Base-by-base conservation (phyloP, 805 yeast genomes). In the Yarrowia sp. region DNA sequence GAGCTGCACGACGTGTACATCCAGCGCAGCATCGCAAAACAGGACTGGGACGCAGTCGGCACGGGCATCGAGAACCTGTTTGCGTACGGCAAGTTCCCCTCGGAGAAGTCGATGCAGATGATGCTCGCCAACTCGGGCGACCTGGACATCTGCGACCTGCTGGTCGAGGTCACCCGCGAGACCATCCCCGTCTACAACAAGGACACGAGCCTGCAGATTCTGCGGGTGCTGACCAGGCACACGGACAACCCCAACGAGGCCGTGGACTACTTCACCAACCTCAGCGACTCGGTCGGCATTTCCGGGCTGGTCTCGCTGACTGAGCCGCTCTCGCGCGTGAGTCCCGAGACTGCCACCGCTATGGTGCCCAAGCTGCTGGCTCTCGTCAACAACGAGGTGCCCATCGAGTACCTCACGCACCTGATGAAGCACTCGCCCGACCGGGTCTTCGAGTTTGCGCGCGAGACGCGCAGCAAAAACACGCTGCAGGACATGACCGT, bases 41-140 rank as follows among this genome's bases (percentile, higher is more conserved):
- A 51, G 16, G 22, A 24, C 13, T 51, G 58, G 58, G 58, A 51
- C 24, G 7, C 18, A 6, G 58, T 51, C 2, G 58, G 42, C 4
- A 13, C 31, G 8, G 58, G 58, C 2, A 51, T 51, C 16, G 58
- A 51, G n/a, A 51, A 51, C 18, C 58, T 51, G 24, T 51, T n/a
- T 6, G 10, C 58, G 2, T 55, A 55, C 16, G 61, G 61, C 8
- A 7, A 19, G 29, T 55, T 55, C 47, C 61, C 61, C 22, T 14
- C 12, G 27, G 29, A 16, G 4, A 27, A 18, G 29, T 27, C 61
- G 27, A 55, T 55, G 61, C 10, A 14, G 21, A n/a, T 27, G 47
- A 38, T 55, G 10, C 29, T 55, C 14, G 16, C n/a, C 3, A 27
- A 38, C 47, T n/a, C 29, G 14, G 46, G 29, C 10, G 29, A 55